These are phyloP conservation scores for Chionographis japonica DNA, from an alignment of 106 monocot genomes.

Conservation along the genomic window DNA sequence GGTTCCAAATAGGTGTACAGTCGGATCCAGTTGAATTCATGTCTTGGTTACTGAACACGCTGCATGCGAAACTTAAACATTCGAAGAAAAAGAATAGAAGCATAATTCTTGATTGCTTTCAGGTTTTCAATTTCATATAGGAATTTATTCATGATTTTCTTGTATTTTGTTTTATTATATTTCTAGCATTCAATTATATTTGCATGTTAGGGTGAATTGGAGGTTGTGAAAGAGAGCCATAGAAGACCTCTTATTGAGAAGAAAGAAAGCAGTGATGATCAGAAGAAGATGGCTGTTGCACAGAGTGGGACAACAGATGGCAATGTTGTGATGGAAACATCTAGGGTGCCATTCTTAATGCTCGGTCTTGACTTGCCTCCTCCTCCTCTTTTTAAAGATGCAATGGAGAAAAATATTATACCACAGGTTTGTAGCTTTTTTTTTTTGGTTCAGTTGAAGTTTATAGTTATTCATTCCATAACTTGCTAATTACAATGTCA, in stretches of 20 bases:
- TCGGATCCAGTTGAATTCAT: conserved; percentile 99
- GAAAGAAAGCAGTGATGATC: conserved; percentile 53
- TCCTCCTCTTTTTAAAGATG: conserved; percentile 96
- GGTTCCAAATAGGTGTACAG: conserved; percentile 91
- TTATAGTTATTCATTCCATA: neutral
- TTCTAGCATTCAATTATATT: conserved; percentile 7
- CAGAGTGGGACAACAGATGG: conserved; percentile 14
- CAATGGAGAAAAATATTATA: conserved; percentile 99
- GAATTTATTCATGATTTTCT: conserved; percentile 1
- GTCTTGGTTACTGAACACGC: conserved; percentile 93
- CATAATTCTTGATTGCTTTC: conserved; percentile 94
- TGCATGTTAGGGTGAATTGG: conserved; percentile 69
- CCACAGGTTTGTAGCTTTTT: conserved; percentile 60
- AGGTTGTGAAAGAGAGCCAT: conserved; percentile 93
- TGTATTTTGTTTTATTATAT: neutral
- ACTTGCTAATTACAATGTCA: no score
- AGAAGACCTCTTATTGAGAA: conserved; percentile 53
- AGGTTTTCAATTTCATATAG: conserved; percentile 30
- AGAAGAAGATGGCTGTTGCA: conserved; percentile 15
- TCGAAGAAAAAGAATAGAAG: conserved; percentile 71
- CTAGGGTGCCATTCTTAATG: conserved; percentile 80
- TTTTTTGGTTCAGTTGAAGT: neutral
- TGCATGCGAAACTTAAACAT: conserved; percentile 70
- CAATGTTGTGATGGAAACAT: conserved; percentile 63
- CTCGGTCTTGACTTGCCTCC: conserved; percentile 97